phyloP scores from a whole-genome alignment of 1,284 basidiomycete genomes.

The Grifola frondosa region DNA sequence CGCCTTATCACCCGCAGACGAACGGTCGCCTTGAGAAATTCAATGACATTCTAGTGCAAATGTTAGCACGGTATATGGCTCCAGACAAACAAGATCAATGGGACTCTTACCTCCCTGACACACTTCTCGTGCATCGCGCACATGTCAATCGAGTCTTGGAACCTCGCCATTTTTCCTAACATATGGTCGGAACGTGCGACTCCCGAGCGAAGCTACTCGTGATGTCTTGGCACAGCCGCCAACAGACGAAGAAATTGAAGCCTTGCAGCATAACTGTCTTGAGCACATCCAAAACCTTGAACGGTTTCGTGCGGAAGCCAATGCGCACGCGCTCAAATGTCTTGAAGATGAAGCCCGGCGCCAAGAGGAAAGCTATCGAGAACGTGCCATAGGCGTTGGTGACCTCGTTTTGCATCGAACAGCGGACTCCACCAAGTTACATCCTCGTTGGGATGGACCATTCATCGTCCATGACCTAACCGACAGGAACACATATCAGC shows the following conservation, averaged over 20 bases:
- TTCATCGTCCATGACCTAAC: constrained; percentile 13
- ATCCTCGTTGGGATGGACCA: constrained; percentile 15
- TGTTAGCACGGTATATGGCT: no score
- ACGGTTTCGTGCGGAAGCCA: constrained; percentile 1
- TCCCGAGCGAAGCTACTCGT: constrained; percentile 1
- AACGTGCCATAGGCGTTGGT: not conserved
- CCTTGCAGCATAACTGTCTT: not conserved
- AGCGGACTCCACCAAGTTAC: constrained; percentile 6
- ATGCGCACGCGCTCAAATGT: not conserved
- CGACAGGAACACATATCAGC: constrained; percentile 14
- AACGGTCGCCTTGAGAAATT: no score
- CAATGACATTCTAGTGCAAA: no score
- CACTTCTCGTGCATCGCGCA: not conserved
- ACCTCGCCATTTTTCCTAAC: not conserved
- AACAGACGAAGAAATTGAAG: constrained; percentile 5
- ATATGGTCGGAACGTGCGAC: not conserved
- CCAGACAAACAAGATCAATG: constrained; percentile 6
- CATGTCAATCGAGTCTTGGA: not conserved
- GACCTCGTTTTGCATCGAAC: no score
- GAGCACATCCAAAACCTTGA: constrained; percentile 6
- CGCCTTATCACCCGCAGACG: no score
- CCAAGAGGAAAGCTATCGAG: not conserved
- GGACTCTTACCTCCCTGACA: constrained; percentile 1
- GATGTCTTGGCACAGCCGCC: not conserved
- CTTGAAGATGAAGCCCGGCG: not conserved